Percentiles rank a stretch among this genome's conserved stretches.
phyloP scores from a whole-genome alignment of 1,139 yeast genomes.

The Zhuliangozyma blackwelliae region DNA sequence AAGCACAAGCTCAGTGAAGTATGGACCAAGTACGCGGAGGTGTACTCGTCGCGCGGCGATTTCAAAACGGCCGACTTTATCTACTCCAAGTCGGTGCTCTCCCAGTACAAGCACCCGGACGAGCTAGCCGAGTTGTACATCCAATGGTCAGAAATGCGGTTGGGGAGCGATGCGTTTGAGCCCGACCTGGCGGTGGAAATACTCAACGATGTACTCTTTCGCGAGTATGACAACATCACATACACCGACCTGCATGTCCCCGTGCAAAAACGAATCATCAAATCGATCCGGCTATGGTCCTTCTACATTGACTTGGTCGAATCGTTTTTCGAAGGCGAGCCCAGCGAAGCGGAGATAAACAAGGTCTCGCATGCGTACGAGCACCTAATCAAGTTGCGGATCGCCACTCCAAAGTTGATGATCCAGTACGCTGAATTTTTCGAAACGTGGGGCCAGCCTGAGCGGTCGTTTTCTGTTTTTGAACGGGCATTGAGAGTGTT shows the following conservation, averaged over 20 bases:
- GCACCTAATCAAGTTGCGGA: conserved; percentile 52
- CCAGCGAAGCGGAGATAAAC: conserved; percentile 17
- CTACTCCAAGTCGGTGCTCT: conserved; percentile 62
- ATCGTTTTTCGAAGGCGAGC: conserved; percentile 40
- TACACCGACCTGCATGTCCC: conserved; percentile 43
- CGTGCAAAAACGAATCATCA: conserved; percentile 58
- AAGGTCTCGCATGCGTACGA: conserved; percentile 47
- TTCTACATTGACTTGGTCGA: conserved; percentile 73
- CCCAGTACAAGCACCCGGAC: conserved; percentile 58
- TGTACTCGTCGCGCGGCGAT: conserved; percentile 57
- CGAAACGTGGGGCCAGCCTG: conserved; percentile 45
- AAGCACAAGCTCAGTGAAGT: conserved; percentile 42
- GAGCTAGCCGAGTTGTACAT: conserved; percentile 69
- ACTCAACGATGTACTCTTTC: conserved; percentile 45
- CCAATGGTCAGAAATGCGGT: conserved; percentile 68
- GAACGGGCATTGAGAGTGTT: conserved; percentile 66
- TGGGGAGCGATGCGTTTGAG: conserved; percentile 42
- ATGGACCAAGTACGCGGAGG: conserved; percentile 68
- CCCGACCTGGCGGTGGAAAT: conserved; percentile 49
- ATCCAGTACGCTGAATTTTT: conserved; percentile 64
- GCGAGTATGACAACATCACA: conserved; percentile 18
- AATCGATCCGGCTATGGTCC: conserved; percentile 65
- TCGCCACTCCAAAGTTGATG: conserved; percentile 67
- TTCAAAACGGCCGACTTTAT: conserved; percentile 60
- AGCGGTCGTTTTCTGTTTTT: conserved; percentile 56